phyloP scores from a whole-genome alignment of 2,329 filamentous ascomycete species.

The Botrytis aclada region DNA sequence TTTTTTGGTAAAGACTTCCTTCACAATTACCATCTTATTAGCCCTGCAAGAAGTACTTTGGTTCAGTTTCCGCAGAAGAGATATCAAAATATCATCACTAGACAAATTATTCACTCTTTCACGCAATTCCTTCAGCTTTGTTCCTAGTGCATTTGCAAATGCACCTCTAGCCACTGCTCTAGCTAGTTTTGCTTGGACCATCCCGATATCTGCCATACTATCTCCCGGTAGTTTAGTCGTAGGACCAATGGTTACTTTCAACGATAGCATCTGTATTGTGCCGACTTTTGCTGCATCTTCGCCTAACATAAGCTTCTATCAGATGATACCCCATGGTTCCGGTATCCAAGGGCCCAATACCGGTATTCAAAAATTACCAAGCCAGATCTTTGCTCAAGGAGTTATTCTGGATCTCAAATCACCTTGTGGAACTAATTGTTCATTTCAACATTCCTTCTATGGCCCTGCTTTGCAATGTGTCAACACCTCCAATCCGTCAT shows the following conservation, averaged over 20 bases:
- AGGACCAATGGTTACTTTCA: neutral
- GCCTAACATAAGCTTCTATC: neutral
- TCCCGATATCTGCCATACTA: conserved; percentile 1
- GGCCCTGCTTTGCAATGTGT: neutral
- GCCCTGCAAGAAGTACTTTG: neutral
- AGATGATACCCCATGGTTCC: neutral
- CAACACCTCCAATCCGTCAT: neutral
- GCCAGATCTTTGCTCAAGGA: conserved; percentile 2
- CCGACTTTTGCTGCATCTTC: neutral
- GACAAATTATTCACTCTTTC: conserved; percentile 1
- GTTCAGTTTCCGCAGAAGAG: conserved; percentile 1
- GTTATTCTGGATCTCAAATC: neutral
- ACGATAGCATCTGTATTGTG: neutral
- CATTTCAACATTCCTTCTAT: neutral
- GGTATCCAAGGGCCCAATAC: neutral
- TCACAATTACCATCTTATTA: neutral
- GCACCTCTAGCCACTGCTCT: neutral
- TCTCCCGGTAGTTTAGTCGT: neutral
- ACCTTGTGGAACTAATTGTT: neutral
- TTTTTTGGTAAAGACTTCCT: neutral
- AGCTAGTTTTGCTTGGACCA: neutral
- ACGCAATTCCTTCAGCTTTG: neutral
- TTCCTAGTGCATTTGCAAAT: neutral
- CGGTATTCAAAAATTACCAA: neutral
- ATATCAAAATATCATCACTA: neutral